Conservation (phyloP, 768 basidiomycete genomes). For the Hericium erinaceus region DNA sequence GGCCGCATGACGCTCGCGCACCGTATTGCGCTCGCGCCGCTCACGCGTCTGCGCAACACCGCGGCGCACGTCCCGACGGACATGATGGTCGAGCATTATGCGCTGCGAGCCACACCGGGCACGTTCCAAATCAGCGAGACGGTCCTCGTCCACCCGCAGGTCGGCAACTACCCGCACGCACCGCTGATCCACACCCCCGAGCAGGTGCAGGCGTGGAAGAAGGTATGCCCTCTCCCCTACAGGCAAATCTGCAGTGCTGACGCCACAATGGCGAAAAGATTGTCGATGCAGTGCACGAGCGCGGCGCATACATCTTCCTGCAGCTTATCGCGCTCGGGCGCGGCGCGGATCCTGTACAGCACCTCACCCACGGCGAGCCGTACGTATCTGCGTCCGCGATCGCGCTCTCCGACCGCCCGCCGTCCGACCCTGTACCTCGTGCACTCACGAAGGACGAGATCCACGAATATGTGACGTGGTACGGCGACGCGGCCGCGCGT, state of each 20-base stretch:
- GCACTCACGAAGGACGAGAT: conserved; percentile 15
- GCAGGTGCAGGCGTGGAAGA: conserved; percentile 1
- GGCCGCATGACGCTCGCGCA: conserved; percentile 12
- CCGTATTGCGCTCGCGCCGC: conserved; percentile 14
- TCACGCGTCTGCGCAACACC: conserved; percentile 15
- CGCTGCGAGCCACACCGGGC: conserved; percentile 8
- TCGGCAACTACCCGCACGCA: conserved; percentile 19
- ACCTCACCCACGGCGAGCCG: neutral
- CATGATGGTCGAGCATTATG: conserved; percentile 6
- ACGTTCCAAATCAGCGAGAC: conserved; percentile 23
- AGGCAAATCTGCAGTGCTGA: neutral
- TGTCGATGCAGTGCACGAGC: conserved; percentile 26
- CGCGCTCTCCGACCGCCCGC: neutral
- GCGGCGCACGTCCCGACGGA: conserved; percentile 6
- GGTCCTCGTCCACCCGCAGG: conserved; percentile 19
- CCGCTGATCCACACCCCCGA: conserved; percentile 20
- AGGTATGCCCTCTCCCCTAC: neutral
- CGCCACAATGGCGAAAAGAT: conserved; percentile 10
- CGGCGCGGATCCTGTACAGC: conserved; percentile 5
- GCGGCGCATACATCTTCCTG: conserved; percentile 24
- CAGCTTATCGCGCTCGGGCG: conserved; percentile 32
- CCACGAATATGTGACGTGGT: conserved; percentile 15
- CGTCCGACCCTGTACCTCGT: conserved; percentile 1
- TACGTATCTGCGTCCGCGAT: neutral
- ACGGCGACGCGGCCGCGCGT: conserved; percentile 23